Base-by-base conservation (phyloP, 2,329 filamentous ascomycete genomes). In the Talaromyces sp. region DNA sequence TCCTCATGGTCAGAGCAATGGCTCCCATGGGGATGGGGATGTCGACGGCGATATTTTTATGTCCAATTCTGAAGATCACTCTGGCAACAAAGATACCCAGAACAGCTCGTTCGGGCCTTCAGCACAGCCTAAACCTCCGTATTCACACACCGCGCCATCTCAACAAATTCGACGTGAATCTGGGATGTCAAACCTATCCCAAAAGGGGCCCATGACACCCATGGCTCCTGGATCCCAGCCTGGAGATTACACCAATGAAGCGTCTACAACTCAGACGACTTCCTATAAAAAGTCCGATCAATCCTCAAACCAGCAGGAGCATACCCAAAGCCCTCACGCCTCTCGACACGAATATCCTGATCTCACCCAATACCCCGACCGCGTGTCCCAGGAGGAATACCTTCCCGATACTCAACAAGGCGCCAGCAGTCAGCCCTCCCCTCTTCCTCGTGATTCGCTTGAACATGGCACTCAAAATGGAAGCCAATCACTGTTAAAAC, bases 191-290 rank as follows among this genome's bases (percentile, higher is more conserved):
- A 75, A 66, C 53, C 68, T 80, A 36, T 79, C 78, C 2, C 79
- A 81, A 60, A 77, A 72, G 55, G 74, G 73, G 22, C 80, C 77
- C 6, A 80, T 83, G 61, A 86, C 83, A 2, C 82, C 82, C 19
- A 79, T 86, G 74, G 77, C 79, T 8, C 78, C 79, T 11, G 80
- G 82, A 52, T 83, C 83, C 29, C 80, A 85, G 65, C 75, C 80
- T 14, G 76, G 77, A 19, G 82, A 86, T 82, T 86, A 85, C 53
- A 76, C 86, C 48, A 97, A 97, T 64, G 91, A 96, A 65, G 93
- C 91, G 1, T 96, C 91, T 2, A 95, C 92, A 1, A 97, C 92
- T 1, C 86, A 86, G 19, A 88, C 86, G 2, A 96, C 92, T 2
- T 88, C 84, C 3, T 85, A 86, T n/a, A 94, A 96, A 74, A 86